Conservation (phyloP, 23 red algal genomes). For the Gracilaria gracilis region DNA sequence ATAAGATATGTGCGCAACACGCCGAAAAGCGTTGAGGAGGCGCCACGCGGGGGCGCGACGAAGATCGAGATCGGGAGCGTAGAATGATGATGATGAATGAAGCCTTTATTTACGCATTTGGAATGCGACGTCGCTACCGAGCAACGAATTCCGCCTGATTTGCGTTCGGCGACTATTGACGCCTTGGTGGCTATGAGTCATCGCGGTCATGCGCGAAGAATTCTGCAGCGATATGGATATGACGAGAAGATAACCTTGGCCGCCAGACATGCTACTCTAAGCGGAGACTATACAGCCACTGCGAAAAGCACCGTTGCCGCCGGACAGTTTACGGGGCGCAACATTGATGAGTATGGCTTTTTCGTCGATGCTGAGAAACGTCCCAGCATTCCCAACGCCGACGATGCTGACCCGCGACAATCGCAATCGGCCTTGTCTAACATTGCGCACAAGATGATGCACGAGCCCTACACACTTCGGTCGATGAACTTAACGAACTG, state of each 20-base stretch:
- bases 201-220: slow-evolving; percentile 58
- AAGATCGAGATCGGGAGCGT: too few species aligned
- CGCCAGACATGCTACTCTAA: slow-evolving; percentile 48
- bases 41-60: neutral
- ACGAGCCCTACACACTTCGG: slow-evolving; percentile 62
- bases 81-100: too few species aligned
- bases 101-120: too few species aligned
- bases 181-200: slow-evolving; percentile 57
- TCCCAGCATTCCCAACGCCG: neutral
- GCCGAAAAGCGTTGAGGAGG: neutral
- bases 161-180: slow-evolving; percentile 61
- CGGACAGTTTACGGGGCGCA: slow-evolving; percentile 52
- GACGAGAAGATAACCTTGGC: slow-evolving; percentile 65
- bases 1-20: too few species aligned
- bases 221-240: slow-evolving; percentile 47
- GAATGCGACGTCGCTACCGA: too few species aligned
- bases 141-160: slow-evolving; percentile 40
- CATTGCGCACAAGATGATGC: slow-evolving; percentile 43
- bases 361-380: slow-evolving; percentile 42
- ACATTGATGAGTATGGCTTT: slow-evolving; percentile 72
- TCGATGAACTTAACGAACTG: slow-evolving; percentile 51
- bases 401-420: neutral
- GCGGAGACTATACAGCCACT: slow-evolving; percentile 56
- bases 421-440: slow-evolving; percentile 34
- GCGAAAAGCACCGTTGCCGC: slow-evolving; percentile 68